Conservation (phyloP, 2,329 filamentous ascomycete genomes). For the Hymenoscyphus fraxineus region DNA sequence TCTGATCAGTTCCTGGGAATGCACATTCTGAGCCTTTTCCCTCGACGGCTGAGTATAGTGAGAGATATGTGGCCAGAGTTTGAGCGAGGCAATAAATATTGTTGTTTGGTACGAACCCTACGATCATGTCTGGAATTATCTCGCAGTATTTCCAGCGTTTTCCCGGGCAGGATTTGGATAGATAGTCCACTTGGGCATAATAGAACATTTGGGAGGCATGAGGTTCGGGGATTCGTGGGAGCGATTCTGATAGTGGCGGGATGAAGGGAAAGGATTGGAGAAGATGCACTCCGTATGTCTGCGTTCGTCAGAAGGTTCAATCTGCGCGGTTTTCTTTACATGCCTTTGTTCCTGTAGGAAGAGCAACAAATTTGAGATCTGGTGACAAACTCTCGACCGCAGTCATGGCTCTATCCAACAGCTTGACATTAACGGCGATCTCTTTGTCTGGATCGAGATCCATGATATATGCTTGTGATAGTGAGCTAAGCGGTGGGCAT, state of each 20-base stretch:
- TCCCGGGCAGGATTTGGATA: slow-evolving; percentile 34
- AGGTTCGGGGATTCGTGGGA: slow-evolving; percentile 41
- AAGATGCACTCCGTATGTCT: slow-evolving; percentile 36
- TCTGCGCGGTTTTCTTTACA: not conserved
- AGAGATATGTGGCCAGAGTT: slow-evolving; percentile 39
- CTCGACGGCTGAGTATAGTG: slow-evolving; percentile 37
- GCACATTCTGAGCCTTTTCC: slow-evolving; percentile 35
- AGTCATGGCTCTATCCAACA: slow-evolving; percentile 39
- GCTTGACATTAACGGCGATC: slow-evolving; percentile 36
- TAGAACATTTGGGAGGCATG: slow-evolving; percentile 44
- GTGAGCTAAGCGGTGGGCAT: not conserved
- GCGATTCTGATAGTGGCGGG: slow-evolving; percentile 38
- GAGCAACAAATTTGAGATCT: slow-evolving; percentile 39
- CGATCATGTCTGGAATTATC: slow-evolving; percentile 42
- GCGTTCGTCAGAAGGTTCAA: not conserved
- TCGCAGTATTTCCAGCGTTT: slow-evolving; percentile 44
- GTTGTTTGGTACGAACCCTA: slow-evolving; percentile 42
- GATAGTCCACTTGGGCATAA: slow-evolving; percentile 43
- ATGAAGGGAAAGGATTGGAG: slow-evolving; percentile 26
- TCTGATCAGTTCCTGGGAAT: slow-evolving; percentile 38
- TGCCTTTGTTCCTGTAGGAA: slow-evolving; percentile 41
- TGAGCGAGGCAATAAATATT: slow-evolving; percentile 43
- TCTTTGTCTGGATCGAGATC: slow-evolving; percentile 15
- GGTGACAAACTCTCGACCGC: slow-evolving; percentile 38
- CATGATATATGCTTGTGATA: slow-evolving; percentile 19